Base-by-base conservation (phyloP, 768 basidiomycete genomes). In the Russula olivacea region DNA sequence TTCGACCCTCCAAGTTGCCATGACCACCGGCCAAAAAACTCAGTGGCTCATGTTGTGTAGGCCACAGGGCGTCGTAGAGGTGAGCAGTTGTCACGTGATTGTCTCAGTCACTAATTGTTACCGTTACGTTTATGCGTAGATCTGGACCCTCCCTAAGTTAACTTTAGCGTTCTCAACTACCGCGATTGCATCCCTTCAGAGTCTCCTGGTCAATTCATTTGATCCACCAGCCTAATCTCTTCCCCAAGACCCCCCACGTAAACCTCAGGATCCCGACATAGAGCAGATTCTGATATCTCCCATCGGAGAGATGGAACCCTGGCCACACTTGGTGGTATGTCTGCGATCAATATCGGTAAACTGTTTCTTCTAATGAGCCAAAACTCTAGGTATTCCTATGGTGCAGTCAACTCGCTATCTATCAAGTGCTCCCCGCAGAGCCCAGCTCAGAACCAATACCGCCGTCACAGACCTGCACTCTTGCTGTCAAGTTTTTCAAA, bases 111-210 rank as follows among this genome's bases (percentile, higher is more conserved):
- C 30, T 48, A 59, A 55, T 49, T 57, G 60, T 54, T 70, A 41
- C 19, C 28, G 28, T 28, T 28, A 28, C 10, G 40, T 30, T 41
- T 43, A 32, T 32, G 17, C 48, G n/a, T 69, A 95, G 93, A 85
- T 96, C 54, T 93, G 92, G 84, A 86, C 89, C 5, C 78, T 96
- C 30, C 93, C 94, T 0, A 91, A 91, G 68, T 75, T 95, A 36
- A 76, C 77, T 0, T 74, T 97, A 21, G 88, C 84, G 0, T 93
- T 94, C 75, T 90, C 90, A 19, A 86, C 83, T 3, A 73, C 79
- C 8, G 77, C 78, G 4, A 70, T 92, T 25, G 75, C 80, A 7
- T 79, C 81, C 0, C 76, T 94, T 40, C 85, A 91, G 61, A 81
- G 81, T 28, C 81, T 88, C 1, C 73, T 94, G 17, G 77, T 75